phyloP scores from a whole-genome alignment of 1,284 basidiomycete species.

The Puccinia polysora region DNA sequence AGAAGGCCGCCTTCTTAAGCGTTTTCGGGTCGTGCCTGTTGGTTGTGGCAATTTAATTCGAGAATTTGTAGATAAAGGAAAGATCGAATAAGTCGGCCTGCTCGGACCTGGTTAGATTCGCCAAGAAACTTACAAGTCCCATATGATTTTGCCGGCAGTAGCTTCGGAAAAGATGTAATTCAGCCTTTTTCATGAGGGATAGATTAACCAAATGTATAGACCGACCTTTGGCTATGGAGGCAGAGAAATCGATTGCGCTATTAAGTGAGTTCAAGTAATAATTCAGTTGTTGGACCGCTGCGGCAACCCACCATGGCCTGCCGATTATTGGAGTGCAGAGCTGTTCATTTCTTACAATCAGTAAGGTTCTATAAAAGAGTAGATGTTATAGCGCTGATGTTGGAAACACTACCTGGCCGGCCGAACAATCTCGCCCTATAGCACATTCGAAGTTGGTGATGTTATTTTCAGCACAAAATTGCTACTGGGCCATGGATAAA shows the following conservation, averaged over 20 bases:
- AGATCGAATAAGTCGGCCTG: too few species aligned
- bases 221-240: constrained; percentile 7
- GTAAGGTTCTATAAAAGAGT: neutral
- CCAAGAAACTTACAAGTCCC: constrained; percentile 15
- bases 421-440: neutral
- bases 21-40: neutral
- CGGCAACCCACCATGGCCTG: neutral
- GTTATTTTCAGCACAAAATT: neutral
- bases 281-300: neutral
- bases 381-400: neutral
- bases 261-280: neutral
- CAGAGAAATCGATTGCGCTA: constrained; percentile 4
- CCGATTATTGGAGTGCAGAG: neutral
- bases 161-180: neutral
- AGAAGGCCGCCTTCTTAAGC: neutral
- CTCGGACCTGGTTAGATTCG: too few species aligned
- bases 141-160: neutral
- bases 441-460: constrained; percentile 1
- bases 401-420: neutral
- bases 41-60: neutral
- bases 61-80: neutral
- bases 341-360: neutral
- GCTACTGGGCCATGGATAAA: too few species aligned
- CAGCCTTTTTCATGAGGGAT: neutral
- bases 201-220: neutral